phyloP scores from a whole-genome alignment of 2,329 filamentous ascomycete genomes.

The Ophiocordyceps camponoti-saundersi region DNA sequence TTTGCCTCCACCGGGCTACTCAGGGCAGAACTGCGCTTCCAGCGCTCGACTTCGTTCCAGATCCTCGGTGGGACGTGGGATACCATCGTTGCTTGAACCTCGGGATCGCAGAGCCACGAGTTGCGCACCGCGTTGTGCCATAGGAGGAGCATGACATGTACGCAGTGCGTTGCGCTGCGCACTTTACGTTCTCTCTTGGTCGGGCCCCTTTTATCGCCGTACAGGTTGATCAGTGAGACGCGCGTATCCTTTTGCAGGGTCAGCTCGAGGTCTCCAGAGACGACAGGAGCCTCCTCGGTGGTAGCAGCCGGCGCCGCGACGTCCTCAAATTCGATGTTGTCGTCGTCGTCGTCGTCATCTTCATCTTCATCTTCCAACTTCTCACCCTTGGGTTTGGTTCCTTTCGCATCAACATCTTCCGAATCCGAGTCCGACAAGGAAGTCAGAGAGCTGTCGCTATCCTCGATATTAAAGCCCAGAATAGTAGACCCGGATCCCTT shows the following conservation, averaged over 20 bases:
- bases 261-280: slow-evolving; percentile 55
- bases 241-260: slow-evolving; percentile 45
- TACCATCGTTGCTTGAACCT: slow-evolving; percentile 59
- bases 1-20: slow-evolving; percentile 19
- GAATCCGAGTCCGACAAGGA: slow-evolving; percentile 42
- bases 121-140: slow-evolving; percentile 85
- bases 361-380: slow-evolving; percentile 8
- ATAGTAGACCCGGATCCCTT: slow-evolving; percentile 25
- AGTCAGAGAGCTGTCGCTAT: slow-evolving; percentile 30
- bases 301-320: slow-evolving; percentile 45
- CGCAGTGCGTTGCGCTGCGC: slow-evolving; percentile 62
- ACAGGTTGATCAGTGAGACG: slow-evolving; percentile 42
- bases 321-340: slow-evolving; percentile 41
- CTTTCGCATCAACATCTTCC: slow-evolving; percentile 21
- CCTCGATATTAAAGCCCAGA: slow-evolving; percentile 24
- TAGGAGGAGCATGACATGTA: slow-evolving; percentile 76
- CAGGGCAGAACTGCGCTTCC: slow-evolving; percentile 52
- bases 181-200: slow-evolving; percentile 72
- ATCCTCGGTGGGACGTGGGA: slow-evolving; percentile 53
- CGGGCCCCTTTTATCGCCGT: slow-evolving; percentile 61
- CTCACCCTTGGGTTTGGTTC: slow-evolving; percentile 20
- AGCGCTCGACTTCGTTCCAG: slow-evolving; percentile 57
- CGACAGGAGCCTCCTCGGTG: slow-evolving; percentile 25
- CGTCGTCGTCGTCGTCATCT: slow-evolving; percentile 25
- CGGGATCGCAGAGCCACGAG: slow-evolving; percentile 61